Evolutionary conservation across 2,329 filamentous ascomycete species (phyloP).

Genomic region (Calonectria ilicicola): DNA sequence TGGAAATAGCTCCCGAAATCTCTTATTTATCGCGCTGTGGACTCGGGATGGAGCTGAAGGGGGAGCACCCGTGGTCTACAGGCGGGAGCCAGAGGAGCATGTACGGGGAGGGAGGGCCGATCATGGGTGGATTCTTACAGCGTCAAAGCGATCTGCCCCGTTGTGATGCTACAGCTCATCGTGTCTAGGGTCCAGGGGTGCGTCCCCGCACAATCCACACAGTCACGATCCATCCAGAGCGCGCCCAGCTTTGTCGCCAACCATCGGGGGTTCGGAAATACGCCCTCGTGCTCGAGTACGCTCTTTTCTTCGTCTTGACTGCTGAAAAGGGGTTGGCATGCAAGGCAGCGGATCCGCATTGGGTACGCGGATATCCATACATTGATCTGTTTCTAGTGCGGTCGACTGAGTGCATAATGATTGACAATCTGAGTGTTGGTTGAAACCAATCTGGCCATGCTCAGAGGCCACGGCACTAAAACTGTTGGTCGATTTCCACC

Average conservation of each 20-base stretch:
- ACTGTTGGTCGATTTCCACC: background rate
- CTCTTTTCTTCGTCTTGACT: background rate
- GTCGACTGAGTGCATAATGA: background rate
- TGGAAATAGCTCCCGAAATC: background rate
- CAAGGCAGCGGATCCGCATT: constrained; percentile 1
- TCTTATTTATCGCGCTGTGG: background rate
- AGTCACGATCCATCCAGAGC: background rate
- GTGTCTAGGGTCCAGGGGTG: background rate
- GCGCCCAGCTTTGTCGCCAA: background rate
- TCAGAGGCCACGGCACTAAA: background rate
- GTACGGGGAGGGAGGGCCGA: background rate
- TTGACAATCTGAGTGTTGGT: background rate
- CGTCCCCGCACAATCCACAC: background rate
- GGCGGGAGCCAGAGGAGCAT: background rate
- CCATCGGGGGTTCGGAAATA: background rate
- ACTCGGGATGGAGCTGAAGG: background rate
- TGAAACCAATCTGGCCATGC: background rate
- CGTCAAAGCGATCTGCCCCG: constrained; percentile 10
- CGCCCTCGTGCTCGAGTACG: background rate
- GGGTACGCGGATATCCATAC: background rate
- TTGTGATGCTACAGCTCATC: background rate
- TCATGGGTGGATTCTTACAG: background rate
- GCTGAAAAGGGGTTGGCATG: background rate
- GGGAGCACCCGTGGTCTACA: background rate
- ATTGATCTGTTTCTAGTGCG: background rate